Conservation (phyloP, 176 grass and related monocot genomes). For the Oryza nivara region DNA sequence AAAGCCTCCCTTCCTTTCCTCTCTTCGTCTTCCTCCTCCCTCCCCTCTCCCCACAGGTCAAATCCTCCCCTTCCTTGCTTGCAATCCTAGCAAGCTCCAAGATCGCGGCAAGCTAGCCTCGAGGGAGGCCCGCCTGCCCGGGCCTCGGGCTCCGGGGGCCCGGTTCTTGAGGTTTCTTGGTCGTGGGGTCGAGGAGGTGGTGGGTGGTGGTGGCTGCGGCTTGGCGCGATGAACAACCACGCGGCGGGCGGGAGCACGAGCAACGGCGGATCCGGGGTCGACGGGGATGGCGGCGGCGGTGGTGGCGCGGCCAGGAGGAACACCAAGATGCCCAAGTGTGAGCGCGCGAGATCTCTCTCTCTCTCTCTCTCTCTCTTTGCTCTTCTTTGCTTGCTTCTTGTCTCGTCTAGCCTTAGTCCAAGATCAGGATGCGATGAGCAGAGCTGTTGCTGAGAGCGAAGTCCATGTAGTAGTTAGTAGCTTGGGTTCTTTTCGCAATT, state of each 20-base stretch:
- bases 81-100: background rate
- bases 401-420: background rate
- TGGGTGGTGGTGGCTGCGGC: background rate
- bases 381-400: background rate
- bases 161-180: background rate
- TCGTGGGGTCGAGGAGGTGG: background rate
- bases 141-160: background rate
- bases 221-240: constrained; percentile 44
- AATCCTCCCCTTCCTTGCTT: too few species aligned
- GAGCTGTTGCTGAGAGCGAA: background rate
- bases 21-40: too few species aligned
- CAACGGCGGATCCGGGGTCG: constrained; percentile 53
- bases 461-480: background rate
- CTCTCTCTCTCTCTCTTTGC: constrained; percentile 37
- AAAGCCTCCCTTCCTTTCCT: background rate
- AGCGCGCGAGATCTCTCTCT: constrained; percentile 56
- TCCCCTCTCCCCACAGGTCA: too few species aligned
- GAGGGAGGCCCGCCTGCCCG: background rate
- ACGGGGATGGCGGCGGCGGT: constrained; percentile 31
- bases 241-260: constrained; percentile 15
- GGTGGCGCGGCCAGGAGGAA: constrained; percentile 56
- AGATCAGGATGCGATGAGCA: background rate
- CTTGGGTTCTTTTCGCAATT: background rate
- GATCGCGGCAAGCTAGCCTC: background rate
- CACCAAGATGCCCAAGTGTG: constrained; percentile 74